These are phyloP conservation scores for Aspergillus sp. DNA, from an alignment of 2,329 filamentous ascomycete genomes.

Conservation along the genomic window DNA sequence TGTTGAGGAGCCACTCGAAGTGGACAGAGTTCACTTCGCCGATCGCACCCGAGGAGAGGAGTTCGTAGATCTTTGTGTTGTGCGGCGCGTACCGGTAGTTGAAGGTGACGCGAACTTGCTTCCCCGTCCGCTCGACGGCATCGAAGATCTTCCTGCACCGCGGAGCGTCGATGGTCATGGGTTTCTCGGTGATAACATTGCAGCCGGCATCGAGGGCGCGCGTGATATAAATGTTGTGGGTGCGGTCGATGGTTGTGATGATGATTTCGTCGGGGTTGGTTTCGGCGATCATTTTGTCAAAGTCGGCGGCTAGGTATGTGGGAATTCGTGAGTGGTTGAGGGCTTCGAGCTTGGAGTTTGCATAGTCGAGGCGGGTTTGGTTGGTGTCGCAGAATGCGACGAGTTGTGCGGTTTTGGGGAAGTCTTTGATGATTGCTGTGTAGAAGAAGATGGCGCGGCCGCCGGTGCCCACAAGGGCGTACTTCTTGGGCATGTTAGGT, in stretches of 20 bases:
- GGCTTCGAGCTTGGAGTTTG: slow-evolving; percentile 44
- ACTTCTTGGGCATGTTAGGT: slow-evolving; percentile 10
- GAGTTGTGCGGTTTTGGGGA: slow-evolving; percentile 54
- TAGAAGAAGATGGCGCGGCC: slow-evolving; percentile 66
- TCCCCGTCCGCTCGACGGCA: slow-evolving; percentile 56
- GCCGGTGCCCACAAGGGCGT: slow-evolving; percentile 57
- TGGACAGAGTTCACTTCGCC: slow-evolving; percentile 62
- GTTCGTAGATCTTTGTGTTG: slow-evolving; percentile 63
- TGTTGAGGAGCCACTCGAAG: slow-evolving; percentile 68
- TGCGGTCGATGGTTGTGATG: slow-evolving; percentile 66
- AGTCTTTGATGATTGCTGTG: slow-evolving; percentile 60
- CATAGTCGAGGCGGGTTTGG: slow-evolving; percentile 62
- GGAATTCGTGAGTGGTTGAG: slow-evolving; percentile 57
- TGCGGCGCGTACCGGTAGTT: slow-evolving; percentile 70
- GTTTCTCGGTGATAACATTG: slow-evolving; percentile 67
- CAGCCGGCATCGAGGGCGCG: slow-evolving; percentile 63
- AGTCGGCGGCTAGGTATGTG: slow-evolving; percentile 59
- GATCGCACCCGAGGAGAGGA: slow-evolving; percentile 60
- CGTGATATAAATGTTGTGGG: slow-evolving; percentile 64
- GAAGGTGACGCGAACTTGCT: slow-evolving; percentile 62
- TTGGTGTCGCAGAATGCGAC: slow-evolving; percentile 66
- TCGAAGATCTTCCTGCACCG: slow-evolving; percentile 60
- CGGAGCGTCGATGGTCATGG: slow-evolving; percentile 65
- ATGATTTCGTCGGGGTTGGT: slow-evolving; percentile 65
- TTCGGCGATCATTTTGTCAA: slow-evolving; percentile 61